These are phyloP conservation scores for Fibroporia radiculosa DNA, from an alignment of 768 basidiomycete species.

Conservation along the genomic window DNA sequence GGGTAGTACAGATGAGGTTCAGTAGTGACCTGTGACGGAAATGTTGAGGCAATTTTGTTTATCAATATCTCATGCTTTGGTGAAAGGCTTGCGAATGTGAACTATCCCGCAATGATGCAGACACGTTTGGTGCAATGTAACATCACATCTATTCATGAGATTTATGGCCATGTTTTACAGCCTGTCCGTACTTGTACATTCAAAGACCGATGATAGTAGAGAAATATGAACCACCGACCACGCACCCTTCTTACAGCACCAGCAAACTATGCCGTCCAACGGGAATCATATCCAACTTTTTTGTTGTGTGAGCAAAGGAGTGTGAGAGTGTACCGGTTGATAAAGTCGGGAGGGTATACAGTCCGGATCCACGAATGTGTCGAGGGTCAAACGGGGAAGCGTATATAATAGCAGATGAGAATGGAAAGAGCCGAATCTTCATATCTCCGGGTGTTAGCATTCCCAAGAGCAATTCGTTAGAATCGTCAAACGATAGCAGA, in stretches of 20 bases:
- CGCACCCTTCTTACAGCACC: slow-evolving; percentile 15
- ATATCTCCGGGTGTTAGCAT: slow-evolving; percentile 13
- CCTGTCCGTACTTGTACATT: slow-evolving; percentile 34
- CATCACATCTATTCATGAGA: slow-evolving; percentile 20
- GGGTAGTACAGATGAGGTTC: too few species aligned
- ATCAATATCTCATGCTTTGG: too few species aligned
- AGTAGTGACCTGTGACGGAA: too few species aligned
- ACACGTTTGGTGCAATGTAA: not conserved
- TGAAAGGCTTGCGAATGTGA: too few species aligned
- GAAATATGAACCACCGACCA: slow-evolving; percentile 13
- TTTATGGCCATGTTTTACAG: slow-evolving; percentile 30
- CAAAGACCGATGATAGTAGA: slow-evolving; percentile 6
- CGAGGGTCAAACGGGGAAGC: slow-evolving; percentile 9
- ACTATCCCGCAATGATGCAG: too few species aligned
- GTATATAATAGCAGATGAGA: slow-evolving; percentile 7
- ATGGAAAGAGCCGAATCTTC: slow-evolving; percentile 13
- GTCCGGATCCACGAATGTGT: slow-evolving; percentile 3
- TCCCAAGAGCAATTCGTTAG: slow-evolving; percentile 15
- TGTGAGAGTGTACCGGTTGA: slow-evolving; percentile 9
- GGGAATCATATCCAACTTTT: slow-evolving; percentile 15
- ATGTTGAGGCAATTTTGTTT: too few species aligned
- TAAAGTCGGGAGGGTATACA: slow-evolving; percentile 9
- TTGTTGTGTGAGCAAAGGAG: slow-evolving; percentile 12
- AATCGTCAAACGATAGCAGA: slow-evolving; percentile 19
- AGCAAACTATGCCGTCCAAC: slow-evolving; percentile 11